These are phyloP conservation scores for Nemania diffusa DNA, from an alignment of 2,329 filamentous ascomycete species.

Conservation along the genomic window DNA sequence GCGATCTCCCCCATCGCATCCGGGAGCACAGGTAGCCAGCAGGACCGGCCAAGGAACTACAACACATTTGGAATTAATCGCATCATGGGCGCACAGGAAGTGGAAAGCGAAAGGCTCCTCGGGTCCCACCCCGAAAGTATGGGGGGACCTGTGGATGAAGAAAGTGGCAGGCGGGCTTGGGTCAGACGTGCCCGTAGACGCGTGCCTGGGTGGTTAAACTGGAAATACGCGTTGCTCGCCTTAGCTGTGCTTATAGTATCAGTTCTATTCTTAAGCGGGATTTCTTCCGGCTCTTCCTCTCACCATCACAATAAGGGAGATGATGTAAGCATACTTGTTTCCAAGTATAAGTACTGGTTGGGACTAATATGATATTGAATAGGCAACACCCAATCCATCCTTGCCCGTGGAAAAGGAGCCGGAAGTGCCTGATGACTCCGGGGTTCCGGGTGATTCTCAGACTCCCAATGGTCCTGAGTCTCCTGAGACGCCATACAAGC, in stretches of 20 bases:
- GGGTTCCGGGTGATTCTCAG: slow-evolving; percentile 25
- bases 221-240: slow-evolving; percentile 45
- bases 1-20: slow-evolving; percentile 38
- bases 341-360: not conserved
- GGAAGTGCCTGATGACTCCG: slow-evolving; percentile 23
- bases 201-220: slow-evolving; percentile 46
- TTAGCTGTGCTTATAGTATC: slow-evolving; percentile 48
- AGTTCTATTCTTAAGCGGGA: slow-evolving; percentile 45
- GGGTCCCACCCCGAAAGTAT: slow-evolving; percentile 59
- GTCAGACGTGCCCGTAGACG: slow-evolving; percentile 43
- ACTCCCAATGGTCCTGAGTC: slow-evolving; percentile 27
- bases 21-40: slow-evolving; percentile 18
- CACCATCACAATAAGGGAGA: slow-evolving; percentile 43
- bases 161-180: slow-evolving; percentile 40
- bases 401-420: slow-evolving; percentile 36
- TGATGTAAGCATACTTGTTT: slow-evolving; percentile 37
- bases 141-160: slow-evolving; percentile 50
- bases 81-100: slow-evolving; percentile 55
- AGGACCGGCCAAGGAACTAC: slow-evolving; percentile 51
- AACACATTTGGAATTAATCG: slow-evolving; percentile 54
- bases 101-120: slow-evolving; percentile 58
- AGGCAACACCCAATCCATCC: slow-evolving; percentile 38
- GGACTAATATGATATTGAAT: slow-evolving; percentile 31
- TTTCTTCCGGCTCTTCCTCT: slow-evolving; percentile 37
- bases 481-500: slow-evolving; percentile 36